Evolutionary conservation across 2,329 filamentous ascomycete species (phyloP).

Genomic region (Trichophyton simii): DNA sequence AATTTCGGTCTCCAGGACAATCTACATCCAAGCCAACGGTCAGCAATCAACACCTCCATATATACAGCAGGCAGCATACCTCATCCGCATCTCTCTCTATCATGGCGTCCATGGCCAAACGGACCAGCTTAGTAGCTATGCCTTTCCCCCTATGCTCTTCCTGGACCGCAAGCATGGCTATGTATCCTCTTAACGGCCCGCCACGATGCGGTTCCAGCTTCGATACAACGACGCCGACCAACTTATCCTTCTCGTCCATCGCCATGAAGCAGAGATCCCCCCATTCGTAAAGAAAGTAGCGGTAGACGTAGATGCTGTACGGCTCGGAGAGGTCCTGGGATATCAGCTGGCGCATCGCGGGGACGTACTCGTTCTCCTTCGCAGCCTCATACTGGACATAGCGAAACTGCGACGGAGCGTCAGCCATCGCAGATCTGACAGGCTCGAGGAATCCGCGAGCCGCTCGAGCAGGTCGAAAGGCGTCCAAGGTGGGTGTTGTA

Average conservation of each 20-base stretch:
- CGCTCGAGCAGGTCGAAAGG: neutral
- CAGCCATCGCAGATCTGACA: neutral
- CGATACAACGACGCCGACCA: slow-evolving; percentile 85
- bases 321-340: slow-evolving; percentile 94
- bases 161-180: slow-evolving; percentile 93
- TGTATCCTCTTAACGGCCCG: slow-evolving; percentile 82
- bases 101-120: slow-evolving; percentile 86
- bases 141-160: slow-evolving; percentile 68
- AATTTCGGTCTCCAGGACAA: slow-evolving; percentile 92
- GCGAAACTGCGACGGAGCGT: slow-evolving; percentile 23
- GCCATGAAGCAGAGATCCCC: slow-evolving; percentile 88
- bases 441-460: neutral
- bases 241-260: slow-evolving; percentile 39
- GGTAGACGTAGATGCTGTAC: slow-evolving; percentile 98
- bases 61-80: slow-evolving; percentile 25
- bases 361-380: slow-evolving; percentile 56
- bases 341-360: slow-evolving; percentile 81
- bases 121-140: slow-evolving; percentile 80
- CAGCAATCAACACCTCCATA: neutral
- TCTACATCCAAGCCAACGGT: slow-evolving; percentile 26
- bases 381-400: slow-evolving; percentile 49
- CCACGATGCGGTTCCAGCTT: slow-evolving; percentile 85
- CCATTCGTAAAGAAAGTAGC: slow-evolving; percentile 98
- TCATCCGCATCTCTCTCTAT: slow-evolving; percentile 72
- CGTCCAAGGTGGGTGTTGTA: neutral